These are phyloP conservation scores for Xylaria castorea DNA, from an alignment of 495 filamentous ascomycete genomes.

Conservation along the genomic window DNA sequence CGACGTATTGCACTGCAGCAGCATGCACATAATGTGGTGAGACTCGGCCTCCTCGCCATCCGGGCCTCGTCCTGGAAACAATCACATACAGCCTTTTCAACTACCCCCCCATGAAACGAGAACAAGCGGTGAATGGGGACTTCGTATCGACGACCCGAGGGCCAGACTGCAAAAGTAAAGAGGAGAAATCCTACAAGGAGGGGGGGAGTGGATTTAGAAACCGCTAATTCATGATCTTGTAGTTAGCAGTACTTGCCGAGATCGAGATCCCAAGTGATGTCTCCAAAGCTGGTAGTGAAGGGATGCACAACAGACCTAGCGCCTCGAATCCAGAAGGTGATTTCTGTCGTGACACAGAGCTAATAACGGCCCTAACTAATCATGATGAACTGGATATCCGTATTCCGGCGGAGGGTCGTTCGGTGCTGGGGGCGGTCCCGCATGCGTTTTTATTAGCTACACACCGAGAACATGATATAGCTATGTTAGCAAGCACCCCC, in stretches of 20 bases:
- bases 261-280: not conserved
- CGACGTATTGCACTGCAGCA: not conserved
- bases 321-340: not conserved
- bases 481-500: not conserved
- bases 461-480: not conserved
- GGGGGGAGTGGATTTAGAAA: constrained; percentile 31
- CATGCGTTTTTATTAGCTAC: not conserved
- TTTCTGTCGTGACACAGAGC: not conserved
- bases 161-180: not conserved
- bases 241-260: not conserved
- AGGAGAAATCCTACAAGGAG: not conserved
- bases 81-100: not conserved
- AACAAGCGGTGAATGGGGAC: constrained; percentile 6
- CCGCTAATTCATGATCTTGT: not conserved
- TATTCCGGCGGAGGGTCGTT: not conserved
- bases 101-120: not conserved
- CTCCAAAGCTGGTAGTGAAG: not conserved
- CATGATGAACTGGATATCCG: not conserved
- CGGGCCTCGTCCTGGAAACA: not conserved
- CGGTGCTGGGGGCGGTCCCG: not conserved
- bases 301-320: not conserved
- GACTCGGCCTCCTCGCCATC: constrained; percentile 2
- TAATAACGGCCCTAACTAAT: not conserved
- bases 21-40: constrained; percentile 9
- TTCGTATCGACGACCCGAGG: not conserved